Percentiles rank a stretch among this genome's conserved stretches.
These are phyloP conservation scores for Pichia sp. DNA, from an alignment of 1,139 yeast genomes.

Conservation along the genomic window DNA sequence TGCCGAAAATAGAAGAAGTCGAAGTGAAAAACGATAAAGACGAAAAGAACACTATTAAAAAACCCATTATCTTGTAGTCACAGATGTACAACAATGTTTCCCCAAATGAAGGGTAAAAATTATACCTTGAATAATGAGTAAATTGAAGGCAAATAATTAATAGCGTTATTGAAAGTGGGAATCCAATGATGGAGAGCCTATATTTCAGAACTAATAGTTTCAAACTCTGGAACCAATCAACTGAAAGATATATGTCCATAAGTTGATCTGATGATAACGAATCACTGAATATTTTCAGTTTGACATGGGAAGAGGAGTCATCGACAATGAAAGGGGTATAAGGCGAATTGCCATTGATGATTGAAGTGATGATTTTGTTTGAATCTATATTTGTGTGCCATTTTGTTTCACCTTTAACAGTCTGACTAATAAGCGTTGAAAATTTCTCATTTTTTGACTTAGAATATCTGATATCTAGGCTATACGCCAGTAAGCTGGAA, in stretches of 20 bases:
- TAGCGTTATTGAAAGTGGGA: conserved; percentile 48
- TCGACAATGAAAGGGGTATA: conserved; percentile 52
- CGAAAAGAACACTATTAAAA: conserved; percentile 25
- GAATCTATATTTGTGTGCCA: conserved; percentile 57
- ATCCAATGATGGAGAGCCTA: conserved; percentile 56
- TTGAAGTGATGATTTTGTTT: conserved; percentile 35
- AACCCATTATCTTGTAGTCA: conserved; percentile 28
- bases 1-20: conserved; percentile 26
- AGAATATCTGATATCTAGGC: conserved; percentile 34
- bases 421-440: conserved; percentile 66
- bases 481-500: conserved; percentile 60
- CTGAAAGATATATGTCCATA: conserved; percentile 35
- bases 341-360: conserved; percentile 76
- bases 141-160: conserved; percentile 47
- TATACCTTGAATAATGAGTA: conserved; percentile 35
- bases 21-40: conserved; percentile 37
- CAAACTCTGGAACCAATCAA: conserved; percentile 45
- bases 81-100: conserved; percentile 39
- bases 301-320: conserved; percentile 29
- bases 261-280: conserved; percentile 29
- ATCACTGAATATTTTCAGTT: conserved; percentile 46
- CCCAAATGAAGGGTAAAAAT: conserved; percentile 48
- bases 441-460: conserved; percentile 34
- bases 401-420: conserved; percentile 66
- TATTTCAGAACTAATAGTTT: conserved; percentile 57